phyloP scores from a whole-genome alignment of 345 rosid species.

The Gossypium mustelinum region DNA sequence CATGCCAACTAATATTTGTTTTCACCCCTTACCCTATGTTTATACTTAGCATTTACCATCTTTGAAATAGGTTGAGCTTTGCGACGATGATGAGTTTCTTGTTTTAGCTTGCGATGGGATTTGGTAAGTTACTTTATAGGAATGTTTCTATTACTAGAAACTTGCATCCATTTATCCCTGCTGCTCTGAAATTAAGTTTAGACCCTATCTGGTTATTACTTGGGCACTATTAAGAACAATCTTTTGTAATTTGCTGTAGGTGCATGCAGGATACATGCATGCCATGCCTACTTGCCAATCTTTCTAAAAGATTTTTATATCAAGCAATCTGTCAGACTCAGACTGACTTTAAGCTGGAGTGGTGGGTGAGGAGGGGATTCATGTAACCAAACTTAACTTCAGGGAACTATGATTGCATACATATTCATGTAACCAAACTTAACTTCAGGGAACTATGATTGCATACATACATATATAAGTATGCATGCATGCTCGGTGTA shows the following conservation, averaged over 20 bases:
- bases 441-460: background rate
- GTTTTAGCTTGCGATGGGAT: background rate
- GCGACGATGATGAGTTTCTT: background rate
- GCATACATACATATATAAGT: too few relatives aligned
- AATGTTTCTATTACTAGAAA: background rate
- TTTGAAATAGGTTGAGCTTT: conserved; percentile 16
- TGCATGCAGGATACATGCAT: background rate
- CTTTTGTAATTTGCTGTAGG: too few relatives aligned
- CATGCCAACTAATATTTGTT: background rate
- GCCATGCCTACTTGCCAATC: background rate
- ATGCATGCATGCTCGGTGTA: background rate
- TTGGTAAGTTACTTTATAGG: background rate
- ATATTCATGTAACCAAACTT: background rate
- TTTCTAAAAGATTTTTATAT: background rate
- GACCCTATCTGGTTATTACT: background rate
- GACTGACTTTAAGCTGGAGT: background rate
- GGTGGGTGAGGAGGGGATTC: background rate
- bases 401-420: background rate
- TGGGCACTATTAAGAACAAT: background rate
- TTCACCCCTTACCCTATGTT: background rate
- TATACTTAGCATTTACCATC: background rate
- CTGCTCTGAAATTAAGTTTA: background rate
- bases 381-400: background rate
- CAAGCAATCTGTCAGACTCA: background rate
- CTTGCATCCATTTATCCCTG: background rate